These are phyloP conservation scores for Debaryomyces sp. DNA, from an alignment of 1,139 yeast genomes.

Conservation along the genomic window DNA sequence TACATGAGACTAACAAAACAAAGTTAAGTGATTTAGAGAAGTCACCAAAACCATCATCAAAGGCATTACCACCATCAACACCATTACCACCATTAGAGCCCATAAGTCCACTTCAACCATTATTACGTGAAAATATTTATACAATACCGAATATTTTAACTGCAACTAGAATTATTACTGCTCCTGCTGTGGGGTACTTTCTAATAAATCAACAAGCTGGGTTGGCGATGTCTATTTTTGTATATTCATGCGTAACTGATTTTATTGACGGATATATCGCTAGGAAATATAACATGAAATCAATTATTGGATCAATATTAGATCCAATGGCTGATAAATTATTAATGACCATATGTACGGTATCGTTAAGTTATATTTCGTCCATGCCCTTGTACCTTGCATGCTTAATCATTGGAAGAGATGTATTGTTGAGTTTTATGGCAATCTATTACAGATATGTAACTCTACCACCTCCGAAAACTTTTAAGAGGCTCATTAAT, in stretches of 20 bases:
- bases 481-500: slow-evolving; percentile 65
- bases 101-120: slow-evolving; percentile 1
- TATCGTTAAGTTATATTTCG: slow-evolving; percentile 69
- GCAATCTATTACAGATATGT: slow-evolving; percentile 74
- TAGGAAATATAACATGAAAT: slow-evolving; percentile 70
- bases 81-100: slow-evolving; percentile 1
- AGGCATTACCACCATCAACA: too few relatives aligned
- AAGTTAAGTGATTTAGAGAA: background rate
- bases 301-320: slow-evolving; percentile 85
- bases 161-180: slow-evolving; percentile 69
- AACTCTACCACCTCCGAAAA: slow-evolving; percentile 77
- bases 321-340: slow-evolving; percentile 97
- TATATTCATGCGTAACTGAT: slow-evolving; percentile 88
- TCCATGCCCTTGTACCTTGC: slow-evolving; percentile 74
- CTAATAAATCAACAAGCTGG: slow-evolving; percentile 63
- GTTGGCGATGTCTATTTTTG: slow-evolving; percentile 71
- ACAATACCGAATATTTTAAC: slow-evolving; percentile 88
- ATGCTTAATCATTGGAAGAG: slow-evolving; percentile 79
- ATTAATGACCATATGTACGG: slow-evolving; percentile 83
- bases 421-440: slow-evolving; percentile 71
- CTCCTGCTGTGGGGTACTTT: slow-evolving; percentile 84
- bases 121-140: slow-evolving; percentile 55
- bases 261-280: slow-evolving; percentile 92
- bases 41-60: background rate
- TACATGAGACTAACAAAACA: background rate